A percentile compares a stretch with the other conserved stretches of the same genome.
phyloP scores from a whole-genome alignment of 371 early-diverging fungal genomes.

The Mucor irregularis region DNA sequence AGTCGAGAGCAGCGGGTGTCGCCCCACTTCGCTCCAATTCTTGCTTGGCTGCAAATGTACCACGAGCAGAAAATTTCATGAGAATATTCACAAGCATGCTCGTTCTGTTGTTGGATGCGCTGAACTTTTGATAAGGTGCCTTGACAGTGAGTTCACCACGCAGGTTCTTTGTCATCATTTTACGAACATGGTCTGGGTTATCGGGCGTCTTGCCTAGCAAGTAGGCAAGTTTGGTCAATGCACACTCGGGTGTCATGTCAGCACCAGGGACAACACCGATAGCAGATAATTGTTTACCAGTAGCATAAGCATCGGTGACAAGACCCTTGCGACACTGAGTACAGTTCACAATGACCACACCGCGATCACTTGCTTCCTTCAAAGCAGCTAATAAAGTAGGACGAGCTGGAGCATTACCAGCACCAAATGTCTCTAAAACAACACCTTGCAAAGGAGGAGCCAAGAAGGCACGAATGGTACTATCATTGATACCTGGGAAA shows the following conservation, averaged over 20 bases:
- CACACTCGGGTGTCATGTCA: constrained; percentile 98
- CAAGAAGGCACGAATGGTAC: constrained; percentile 86
- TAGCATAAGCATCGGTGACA: constrained; percentile 91
- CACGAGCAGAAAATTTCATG: constrained; percentile 29
- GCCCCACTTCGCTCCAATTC: constrained; percentile 6
- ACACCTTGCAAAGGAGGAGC: constrained; percentile 88
- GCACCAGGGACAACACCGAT: constrained; percentile 92
- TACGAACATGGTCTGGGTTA: constrained; percentile 70
- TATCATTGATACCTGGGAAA: constrained; percentile 93
- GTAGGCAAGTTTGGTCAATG: constrained; percentile 93
- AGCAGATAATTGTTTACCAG: constrained; percentile 80
- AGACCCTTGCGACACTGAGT: constrained; percentile 89
- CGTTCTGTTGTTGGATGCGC: constrained; percentile 51
- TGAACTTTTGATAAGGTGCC: constrained; percentile 60
- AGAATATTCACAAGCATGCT: constrained; percentile 54
- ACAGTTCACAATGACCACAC: constrained; percentile 95
- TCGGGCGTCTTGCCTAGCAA: constrained; percentile 70
- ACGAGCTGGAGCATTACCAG: constrained; percentile 94
- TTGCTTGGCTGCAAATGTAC: constrained; percentile 21
- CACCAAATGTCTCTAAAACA: constrained; percentile 95
- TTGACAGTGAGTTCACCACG: constrained; percentile 92
- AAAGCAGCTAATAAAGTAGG: constrained; percentile 81
- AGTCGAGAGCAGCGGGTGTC: not conserved
- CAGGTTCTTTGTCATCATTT: constrained; percentile 78
- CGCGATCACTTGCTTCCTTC: constrained; percentile 86